Base-by-base conservation (phyloP, 108 stramenopile genomes). In the Fistulifera solaris region DNA sequence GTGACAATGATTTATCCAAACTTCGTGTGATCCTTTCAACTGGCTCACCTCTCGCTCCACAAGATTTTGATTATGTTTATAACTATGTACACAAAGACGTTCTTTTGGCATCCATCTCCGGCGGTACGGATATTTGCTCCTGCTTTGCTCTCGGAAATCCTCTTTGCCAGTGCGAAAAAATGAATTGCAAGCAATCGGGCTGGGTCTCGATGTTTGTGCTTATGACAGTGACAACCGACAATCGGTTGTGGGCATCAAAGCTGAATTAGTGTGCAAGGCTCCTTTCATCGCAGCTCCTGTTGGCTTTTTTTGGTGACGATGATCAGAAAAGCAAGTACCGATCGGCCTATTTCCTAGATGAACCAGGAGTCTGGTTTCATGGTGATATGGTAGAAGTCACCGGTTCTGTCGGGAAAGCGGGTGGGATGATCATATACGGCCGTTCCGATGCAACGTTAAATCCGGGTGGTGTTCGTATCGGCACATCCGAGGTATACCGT, bases 51-150 rank as follows among this genome's bases (percentile, higher is more conserved):
- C 31, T 70, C 6, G 27, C 42, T 38, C 38, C 61, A 18, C 62
- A 70, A 52, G 63, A 64, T 41, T 70, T 70, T 48, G 61, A 62
- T 16, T 70, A 70, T 52, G 63, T 70, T 21, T 70, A 70, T 42
- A 25, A 56, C 26, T 26, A 64, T 41, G 63, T 70, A 2, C 54
- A 70, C 35, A 24, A 4, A 15, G 62, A 70, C 42, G 47, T 70
- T 3, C 19, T 64, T 17, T 28, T 70, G 87, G 93, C 52, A 18
- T 64, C 57, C 21, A 54, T 48, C 14, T 54, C 40, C 19, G 70
- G 64, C 21, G 70, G 70, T 13, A 71, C 70, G n/a, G 70, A 71
- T 48, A 55, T 63, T 56, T 63, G 63, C 45, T 63, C 63, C 12
- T 62, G 68, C 48, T 70, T 77, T 51, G 51, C 46, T 28, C 31